These are phyloP conservation scores for Curvularia verruculosa DNA, from an alignment of 2,329 filamentous ascomycete genomes.

Conservation along the genomic window DNA sequence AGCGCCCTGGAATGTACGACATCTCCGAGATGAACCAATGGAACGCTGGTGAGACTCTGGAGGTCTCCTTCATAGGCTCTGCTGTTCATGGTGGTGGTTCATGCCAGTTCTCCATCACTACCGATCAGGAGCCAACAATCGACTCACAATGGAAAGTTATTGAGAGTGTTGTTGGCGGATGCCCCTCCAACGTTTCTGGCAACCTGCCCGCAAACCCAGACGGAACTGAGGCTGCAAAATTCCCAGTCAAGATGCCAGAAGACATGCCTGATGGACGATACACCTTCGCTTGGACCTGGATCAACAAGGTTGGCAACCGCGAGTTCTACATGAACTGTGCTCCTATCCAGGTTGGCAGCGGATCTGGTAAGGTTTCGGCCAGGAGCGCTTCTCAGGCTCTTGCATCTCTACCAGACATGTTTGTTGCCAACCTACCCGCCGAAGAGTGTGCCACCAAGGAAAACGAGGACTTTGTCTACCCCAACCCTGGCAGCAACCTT, in stretches of 20 bases:
- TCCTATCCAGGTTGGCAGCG: conserved; percentile 67
- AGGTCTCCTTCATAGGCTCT: conserved; percentile 41
- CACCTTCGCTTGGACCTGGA: conserved; percentile 90
- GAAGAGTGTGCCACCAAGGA: conserved; percentile 61
- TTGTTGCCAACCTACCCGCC: conserved; percentile 70
- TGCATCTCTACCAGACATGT: conserved; percentile 72
- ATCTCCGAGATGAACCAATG: conserved; percentile 65
- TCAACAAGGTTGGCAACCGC: conserved; percentile 89
- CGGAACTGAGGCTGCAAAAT: conserved; percentile 64
- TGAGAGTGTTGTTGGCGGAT: conserved; percentile 84
- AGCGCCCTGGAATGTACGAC: conserved; percentile 56
- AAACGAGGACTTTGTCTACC: conserved; percentile 66
- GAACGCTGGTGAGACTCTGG: conserved; percentile 58
- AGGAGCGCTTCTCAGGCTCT: conserved; percentile 45
- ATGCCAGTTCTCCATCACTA: conserved; percentile 87
- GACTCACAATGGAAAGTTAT: conserved; percentile 83
- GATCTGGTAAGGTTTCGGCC: conserved; percentile 46
- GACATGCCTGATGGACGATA: conserved; percentile 76
- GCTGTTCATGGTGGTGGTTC: conserved; percentile 90
- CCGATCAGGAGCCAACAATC: conserved; percentile 69
- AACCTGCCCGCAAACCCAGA: conserved; percentile 29
- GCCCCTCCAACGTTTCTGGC: conserved; percentile 67
- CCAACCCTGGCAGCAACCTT: conserved; percentile 65
- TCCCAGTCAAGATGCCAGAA: conserved; percentile 73
- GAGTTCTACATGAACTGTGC: conserved; percentile 99